Base-by-base conservation (phyloP, 139 green algal genomes). In the Chlamydomonas incerta region DNA sequence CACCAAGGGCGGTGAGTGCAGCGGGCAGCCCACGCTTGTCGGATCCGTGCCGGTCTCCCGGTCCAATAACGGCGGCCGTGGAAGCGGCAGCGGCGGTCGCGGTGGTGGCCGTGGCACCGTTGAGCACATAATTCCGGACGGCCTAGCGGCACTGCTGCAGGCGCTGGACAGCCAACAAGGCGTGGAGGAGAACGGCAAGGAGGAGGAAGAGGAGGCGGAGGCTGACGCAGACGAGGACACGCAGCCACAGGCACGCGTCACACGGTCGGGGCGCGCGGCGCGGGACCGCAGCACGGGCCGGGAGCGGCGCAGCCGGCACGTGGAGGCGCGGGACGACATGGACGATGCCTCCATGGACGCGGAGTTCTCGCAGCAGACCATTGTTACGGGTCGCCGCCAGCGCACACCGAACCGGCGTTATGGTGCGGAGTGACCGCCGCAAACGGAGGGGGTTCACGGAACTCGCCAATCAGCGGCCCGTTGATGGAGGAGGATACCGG, bases 111-210 rank as follows among this genome's bases (percentile, higher is more conserved):
- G 41, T 8, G 55, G 24, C 28, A 5, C 41, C 13, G 46, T 47
- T 0, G 65, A 74, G 1, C 77, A 65, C n/a, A 26, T 71, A 26
- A 86, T 86, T 28, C 80, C 80, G 1, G 80, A 86, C n/a, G 80
- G 80, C 15, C 41, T 86, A 10, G 80, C 80, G 5, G 80, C 80
- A 26, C 67, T 86, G 28, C 33, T 86, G 23, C 67, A 79, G 77
- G 80, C 80, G 26, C 52, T 86, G 33, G 80, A 86, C 52, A 76
- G 41, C 33, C 80, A 86, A 34, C 65, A 75, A 47, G 47, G 47
- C 21, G 62, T 24, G 26, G 29, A 50, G 21, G 31, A 34, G 21
- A 20, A 63, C 3, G 72, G 14, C 1, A n/a, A 71, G n/a, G 65
- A 71, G 2, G 62, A 34, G 3, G 62, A 68, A 3, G 28, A 2